A percentile compares a stretch with the other conserved stretches of the same genome.
Evolutionary conservation across 352 stramenopile genomes (phyloP).

Genomic region (Lagenidium sp.): DNA sequence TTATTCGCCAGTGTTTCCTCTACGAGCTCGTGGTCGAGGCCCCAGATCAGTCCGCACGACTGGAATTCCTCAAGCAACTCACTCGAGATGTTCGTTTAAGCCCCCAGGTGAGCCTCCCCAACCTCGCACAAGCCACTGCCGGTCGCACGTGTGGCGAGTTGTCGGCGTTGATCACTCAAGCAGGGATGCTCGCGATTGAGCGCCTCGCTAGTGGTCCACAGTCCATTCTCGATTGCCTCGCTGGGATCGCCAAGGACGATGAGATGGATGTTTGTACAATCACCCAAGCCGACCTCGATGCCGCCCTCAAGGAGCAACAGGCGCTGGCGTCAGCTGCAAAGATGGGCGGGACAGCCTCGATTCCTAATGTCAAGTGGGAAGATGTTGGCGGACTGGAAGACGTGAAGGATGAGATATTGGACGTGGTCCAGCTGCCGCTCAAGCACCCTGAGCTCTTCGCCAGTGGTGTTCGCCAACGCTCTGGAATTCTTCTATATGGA

Average conservation of each 20-base stretch:
- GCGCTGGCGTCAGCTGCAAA: constrained; percentile 54
- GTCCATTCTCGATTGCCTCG: constrained; percentile 7
- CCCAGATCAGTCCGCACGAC: constrained; percentile 39
- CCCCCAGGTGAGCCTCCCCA: constrained; percentile 37
- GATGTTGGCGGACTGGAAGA: constrained; percentile 98
- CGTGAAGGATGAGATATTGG: constrained; percentile 96
- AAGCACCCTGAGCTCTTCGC: constrained; percentile 81
- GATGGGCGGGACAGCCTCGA: constrained; percentile 47
- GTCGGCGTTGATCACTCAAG: constrained; percentile 51
- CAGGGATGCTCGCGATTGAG: constrained; percentile 38
- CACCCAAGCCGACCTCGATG: constrained; percentile 31
- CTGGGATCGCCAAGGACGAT: constrained; percentile 15
- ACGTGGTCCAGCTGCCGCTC: constrained; percentile 79
- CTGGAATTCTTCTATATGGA: constrained; percentile 76
- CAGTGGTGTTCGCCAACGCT: constrained; percentile 64
- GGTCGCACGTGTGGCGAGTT: constrained; percentile 71
- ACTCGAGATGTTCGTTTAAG: constrained; percentile 22
- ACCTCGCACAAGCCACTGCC: constrained; percentile 59
- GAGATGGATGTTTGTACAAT: constrained; percentile 20
- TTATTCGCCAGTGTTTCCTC: constrained; percentile 72
- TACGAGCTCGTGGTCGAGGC: constrained; percentile 67
- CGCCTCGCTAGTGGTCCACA: constrained; percentile 19
- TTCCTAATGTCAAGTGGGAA: constrained; percentile 96
- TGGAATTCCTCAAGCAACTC: constrained; percentile 47
- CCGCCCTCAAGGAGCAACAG: constrained; percentile 54